These are phyloP conservation scores for Nakazawaea siamensis DNA, from an alignment of 805 yeast genomes.

Conservation along the genomic window DNA sequence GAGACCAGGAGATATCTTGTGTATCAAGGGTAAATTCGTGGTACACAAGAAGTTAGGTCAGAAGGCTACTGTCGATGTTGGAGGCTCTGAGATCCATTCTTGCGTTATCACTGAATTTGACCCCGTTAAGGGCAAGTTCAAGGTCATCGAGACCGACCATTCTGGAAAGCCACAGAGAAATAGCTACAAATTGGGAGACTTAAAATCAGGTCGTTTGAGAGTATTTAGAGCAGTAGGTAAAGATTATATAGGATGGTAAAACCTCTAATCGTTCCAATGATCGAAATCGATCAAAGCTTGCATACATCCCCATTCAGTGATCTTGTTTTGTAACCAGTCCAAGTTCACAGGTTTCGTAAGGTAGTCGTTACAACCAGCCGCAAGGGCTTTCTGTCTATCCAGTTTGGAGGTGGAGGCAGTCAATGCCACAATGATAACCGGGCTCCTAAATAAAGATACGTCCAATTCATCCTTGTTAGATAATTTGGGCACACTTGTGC, in stretches of 20 bases:
- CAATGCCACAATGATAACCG: constrained; percentile 95
- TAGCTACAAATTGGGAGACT: constrained; percentile 59
- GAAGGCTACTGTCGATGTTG: constrained; percentile 52
- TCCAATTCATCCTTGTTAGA: constrained; percentile 43
- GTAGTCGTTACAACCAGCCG: constrained; percentile 97
- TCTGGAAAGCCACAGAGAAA: constrained; percentile 48
- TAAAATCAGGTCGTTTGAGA: constrained; percentile 71
- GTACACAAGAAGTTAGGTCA: constrained; percentile 50
- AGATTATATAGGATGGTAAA: constrained; percentile 60
- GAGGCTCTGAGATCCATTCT: constrained; percentile 40
- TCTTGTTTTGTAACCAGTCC: constrained; percentile 88
- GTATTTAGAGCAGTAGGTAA: constrained; percentile 77
- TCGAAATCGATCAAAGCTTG: constrained; percentile 94
- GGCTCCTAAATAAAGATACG: constrained; percentile 64
- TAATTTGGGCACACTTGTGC: too few relatives aligned
- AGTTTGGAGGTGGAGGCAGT: constrained; percentile 85
- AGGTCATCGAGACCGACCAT: constrained; percentile 51
- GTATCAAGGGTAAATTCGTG: constrained; percentile 67
- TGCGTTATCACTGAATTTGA: constrained; percentile 72
- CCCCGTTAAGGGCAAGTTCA: constrained; percentile 57
- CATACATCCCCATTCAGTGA: constrained; percentile 99
- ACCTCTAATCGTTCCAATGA: constrained; percentile 57
- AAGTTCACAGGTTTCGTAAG: constrained; percentile 92
- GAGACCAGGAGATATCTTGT: constrained; percentile 77
- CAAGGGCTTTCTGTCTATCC: constrained; percentile 83